A percentile compares a stretch with the other conserved stretches of the same genome.
phyloP scores from a whole-genome alignment of 306 rosid species.

The Lathyrus sativus region DNA sequence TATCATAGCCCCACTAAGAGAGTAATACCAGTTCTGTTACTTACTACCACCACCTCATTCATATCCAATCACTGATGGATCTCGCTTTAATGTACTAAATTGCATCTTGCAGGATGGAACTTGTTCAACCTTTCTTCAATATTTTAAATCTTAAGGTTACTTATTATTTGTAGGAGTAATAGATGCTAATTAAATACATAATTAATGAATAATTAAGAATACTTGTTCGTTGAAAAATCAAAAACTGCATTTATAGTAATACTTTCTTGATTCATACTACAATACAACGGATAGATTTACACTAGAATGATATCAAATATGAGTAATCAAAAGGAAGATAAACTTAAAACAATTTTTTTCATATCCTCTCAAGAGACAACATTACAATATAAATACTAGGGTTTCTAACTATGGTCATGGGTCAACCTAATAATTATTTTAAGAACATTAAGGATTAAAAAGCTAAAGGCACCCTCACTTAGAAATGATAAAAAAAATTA shows the following conservation, averaged over 20 bases:
- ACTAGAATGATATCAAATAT: too few relatives aligned
- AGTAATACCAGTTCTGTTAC: background rate
- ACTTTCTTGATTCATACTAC: too few relatives aligned
- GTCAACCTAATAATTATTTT: too few relatives aligned
- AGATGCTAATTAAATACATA: background rate
- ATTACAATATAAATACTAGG: too few relatives aligned
- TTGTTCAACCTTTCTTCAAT: background rate
- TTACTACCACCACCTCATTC: constrained; percentile 21
- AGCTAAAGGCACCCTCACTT: too few relatives aligned
- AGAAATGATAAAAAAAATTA: too few relatives aligned
- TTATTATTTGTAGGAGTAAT: background rate
- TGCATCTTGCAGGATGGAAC: constrained; percentile 20
- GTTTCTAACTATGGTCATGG: too few relatives aligned
- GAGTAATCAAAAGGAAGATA: too few relatives aligned
- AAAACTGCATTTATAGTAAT: background rate
- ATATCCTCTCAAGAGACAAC: too few relatives aligned
- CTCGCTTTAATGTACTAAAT: constrained; percentile 4
- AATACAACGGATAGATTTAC: too few relatives aligned
- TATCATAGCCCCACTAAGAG: constrained; percentile 31
- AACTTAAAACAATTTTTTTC: too few relatives aligned
- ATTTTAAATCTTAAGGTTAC: background rate
- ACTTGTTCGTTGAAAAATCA: background rate
- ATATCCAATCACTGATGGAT: constrained; percentile 23
- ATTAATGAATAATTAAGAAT: background rate
- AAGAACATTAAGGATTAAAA: too few relatives aligned